Percentiles rank a stretch among this genome's conserved stretches.
Evolutionary conservation across 805 yeast species (phyloP).

Genomic region (Schizosaccharomyces octosporus): DNA sequence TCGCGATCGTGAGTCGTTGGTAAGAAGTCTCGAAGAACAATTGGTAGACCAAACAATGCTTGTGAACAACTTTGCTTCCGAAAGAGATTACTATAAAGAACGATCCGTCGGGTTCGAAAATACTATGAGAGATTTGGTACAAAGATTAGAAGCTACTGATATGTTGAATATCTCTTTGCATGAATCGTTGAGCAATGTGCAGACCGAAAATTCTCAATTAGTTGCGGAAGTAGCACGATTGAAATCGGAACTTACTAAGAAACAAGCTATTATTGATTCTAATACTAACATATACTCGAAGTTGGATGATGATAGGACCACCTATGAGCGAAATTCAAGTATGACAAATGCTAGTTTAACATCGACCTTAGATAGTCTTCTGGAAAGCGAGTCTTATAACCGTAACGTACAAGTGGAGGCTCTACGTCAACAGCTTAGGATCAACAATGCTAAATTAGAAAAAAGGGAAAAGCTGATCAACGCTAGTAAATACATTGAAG

Average conservation of each 20-base stretch:
- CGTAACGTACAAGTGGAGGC: neutral
- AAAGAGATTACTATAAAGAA: neutral
- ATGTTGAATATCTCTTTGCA: neutral
- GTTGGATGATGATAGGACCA: neutral
- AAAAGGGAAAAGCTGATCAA: neutral
- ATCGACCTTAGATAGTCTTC: neutral
- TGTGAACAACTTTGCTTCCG: neutral
- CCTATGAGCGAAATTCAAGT: neutral
- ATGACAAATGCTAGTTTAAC: neutral
- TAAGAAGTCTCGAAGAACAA: neutral
- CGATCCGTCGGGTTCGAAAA: neutral
- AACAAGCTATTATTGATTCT: neutral
- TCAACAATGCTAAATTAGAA: neutral
- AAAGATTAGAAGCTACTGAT: neutral
- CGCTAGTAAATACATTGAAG: neutral
- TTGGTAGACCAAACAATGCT: neutral
- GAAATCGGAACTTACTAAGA: neutral
- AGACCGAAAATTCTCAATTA: neutral
- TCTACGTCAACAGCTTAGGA: neutral
- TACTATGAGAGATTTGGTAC: neutral
- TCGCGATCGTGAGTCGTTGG: neutral
- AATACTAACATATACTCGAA: neutral
- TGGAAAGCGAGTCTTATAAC: neutral
- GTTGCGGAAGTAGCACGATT: neutral
- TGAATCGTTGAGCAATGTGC: neutral